Percentiles rank a stretch among this genome's conserved stretches.
These are phyloP conservation scores for Nyssa sinensis DNA, from an alignment of 148 eudicot genomes.

Conservation along the genomic window DNA sequence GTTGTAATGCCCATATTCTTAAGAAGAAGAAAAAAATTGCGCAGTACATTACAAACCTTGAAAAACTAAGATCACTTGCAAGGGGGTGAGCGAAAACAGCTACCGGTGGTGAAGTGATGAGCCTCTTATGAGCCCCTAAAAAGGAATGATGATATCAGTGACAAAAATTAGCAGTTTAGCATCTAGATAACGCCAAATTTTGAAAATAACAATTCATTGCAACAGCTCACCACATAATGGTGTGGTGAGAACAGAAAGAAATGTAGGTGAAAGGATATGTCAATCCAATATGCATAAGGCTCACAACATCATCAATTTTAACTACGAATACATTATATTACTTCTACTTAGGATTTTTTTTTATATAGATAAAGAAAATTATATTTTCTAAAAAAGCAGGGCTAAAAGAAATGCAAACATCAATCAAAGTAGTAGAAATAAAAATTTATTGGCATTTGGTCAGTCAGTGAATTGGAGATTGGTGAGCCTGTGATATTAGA, in stretches of 20 bases:
- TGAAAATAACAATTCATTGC: background rate
- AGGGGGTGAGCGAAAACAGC: slow-evolving; percentile 99
- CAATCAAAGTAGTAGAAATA: background rate
- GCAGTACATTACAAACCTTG: slow-evolving; percentile 53
- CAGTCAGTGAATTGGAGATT: no score
- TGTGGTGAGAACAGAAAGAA: slow-evolving; percentile 2
- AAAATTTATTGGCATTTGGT: background rate
- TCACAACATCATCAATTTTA: background rate
- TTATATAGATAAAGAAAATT: no score
- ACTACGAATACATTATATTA: background rate
- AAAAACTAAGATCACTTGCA: slow-evolving; percentile 87
- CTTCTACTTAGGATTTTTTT: no score
- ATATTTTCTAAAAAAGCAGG: no score
- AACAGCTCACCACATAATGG: slow-evolving; percentile 1
- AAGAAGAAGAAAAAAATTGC: background rate
- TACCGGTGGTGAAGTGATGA: slow-evolving; percentile 90
- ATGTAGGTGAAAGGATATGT: background rate
- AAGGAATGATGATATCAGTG: slow-evolving; percentile 17
- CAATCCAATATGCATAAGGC: background rate
- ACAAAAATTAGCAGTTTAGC: background rate
- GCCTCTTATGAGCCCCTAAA: slow-evolving; percentile 90
- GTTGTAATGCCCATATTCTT: background rate
- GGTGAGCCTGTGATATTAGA: no score
- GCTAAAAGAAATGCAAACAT: background rate
- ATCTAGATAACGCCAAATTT: background rate